Base-by-base conservation (phyloP, 768 basidiomycete species). In the Leccinum truebloodii region DNA sequence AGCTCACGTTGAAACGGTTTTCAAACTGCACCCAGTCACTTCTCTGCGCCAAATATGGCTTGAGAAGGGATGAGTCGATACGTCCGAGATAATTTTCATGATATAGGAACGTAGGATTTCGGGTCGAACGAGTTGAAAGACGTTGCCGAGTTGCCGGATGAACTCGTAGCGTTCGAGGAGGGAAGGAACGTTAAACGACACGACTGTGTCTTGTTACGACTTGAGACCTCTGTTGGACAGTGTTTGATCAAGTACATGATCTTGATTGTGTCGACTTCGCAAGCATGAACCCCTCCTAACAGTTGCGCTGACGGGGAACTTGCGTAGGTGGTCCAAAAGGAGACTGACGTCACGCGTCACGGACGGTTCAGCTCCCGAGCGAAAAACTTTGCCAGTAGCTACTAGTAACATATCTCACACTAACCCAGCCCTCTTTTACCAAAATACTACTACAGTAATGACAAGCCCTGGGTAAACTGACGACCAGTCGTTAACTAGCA, bases 151-250 rank as follows among this genome's bases (percentile, higher is more conserved):
- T 73, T 98, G 95, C 41, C 95, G 89, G 63, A 98, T 88, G 78
- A 98, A 98, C 72, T 98, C 97, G 77, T 96, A 99, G 24, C 96
- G 94, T 72, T 98, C 95, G 64, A 89, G 85, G 8, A 99, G 81
- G 7, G 90, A 81, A 12, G 92, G 86, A 49, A 97, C 87, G 37
- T 82, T 81, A 77, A 96, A 98, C n/a, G 83, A 86, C 62, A 81
- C 78, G 65, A 97, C 85, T 2, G 85, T 84, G 67, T 98, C 97
- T 78, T 98, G 97, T 69, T 99, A 99, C 22, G 90, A 87, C 65
- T 95, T 97, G 66, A 99, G 85, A 71, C 98, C 97, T 76, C 95
- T 98, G 71, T 44, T 54, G 52, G 57, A 35, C 4, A 2, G 55
- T 54, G 4, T 48, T 64, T 24, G 24, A 22, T 26, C 37, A 30